These are phyloP conservation scores for Aegilops tauschii DNA, from an alignment of 176 grass and related monocot species.

Conservation along the genomic window DNA sequence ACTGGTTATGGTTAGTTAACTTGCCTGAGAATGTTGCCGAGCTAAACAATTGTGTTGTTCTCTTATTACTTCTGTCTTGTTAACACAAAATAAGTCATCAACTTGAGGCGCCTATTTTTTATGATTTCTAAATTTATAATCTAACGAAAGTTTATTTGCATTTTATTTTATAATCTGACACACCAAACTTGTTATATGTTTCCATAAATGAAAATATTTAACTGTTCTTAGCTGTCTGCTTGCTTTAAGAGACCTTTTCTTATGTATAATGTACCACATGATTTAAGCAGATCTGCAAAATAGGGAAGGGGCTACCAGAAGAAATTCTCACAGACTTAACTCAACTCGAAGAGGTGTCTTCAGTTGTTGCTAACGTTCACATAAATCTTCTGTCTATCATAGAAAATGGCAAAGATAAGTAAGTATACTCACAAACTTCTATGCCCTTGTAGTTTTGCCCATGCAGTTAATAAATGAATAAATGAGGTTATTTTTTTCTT, in stretches of 20 bases:
- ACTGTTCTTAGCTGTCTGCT: not conserved
- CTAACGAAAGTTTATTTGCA: not conserved
- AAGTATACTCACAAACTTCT: slow-evolving; percentile 18
- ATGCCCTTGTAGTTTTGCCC: slow-evolving; percentile 3
- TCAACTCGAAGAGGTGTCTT: slow-evolving; percentile 37
- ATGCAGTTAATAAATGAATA: slow-evolving; percentile 7
- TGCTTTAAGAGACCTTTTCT: slow-evolving; percentile 12
- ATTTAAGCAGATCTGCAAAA: slow-evolving; percentile 55
- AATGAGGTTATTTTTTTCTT: slow-evolving; percentile 11
- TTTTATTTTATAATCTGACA: not conserved
- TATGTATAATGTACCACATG: not conserved
- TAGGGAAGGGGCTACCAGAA: slow-evolving; percentile 65
- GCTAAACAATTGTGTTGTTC: not conserved
- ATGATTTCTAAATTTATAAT: not conserved
- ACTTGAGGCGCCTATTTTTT: not conserved
- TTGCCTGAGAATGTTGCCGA: not conserved
- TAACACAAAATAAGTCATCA: not conserved
- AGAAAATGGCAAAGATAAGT: slow-evolving; percentile 51
- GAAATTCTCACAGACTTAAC: slow-evolving; percentile 63
- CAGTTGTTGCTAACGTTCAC: slow-evolving; percentile 58
- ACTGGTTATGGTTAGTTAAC: not conserved
- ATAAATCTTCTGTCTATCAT: slow-evolving; percentile 68
- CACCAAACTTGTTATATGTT: not conserved
- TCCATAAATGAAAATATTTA: slow-evolving; percentile 3
- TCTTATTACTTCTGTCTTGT: not conserved